Evolutionary conservation across 2,329 filamentous ascomycete species (phyloP).

Genomic region (Rhinocladiella mackenziei): DNA sequence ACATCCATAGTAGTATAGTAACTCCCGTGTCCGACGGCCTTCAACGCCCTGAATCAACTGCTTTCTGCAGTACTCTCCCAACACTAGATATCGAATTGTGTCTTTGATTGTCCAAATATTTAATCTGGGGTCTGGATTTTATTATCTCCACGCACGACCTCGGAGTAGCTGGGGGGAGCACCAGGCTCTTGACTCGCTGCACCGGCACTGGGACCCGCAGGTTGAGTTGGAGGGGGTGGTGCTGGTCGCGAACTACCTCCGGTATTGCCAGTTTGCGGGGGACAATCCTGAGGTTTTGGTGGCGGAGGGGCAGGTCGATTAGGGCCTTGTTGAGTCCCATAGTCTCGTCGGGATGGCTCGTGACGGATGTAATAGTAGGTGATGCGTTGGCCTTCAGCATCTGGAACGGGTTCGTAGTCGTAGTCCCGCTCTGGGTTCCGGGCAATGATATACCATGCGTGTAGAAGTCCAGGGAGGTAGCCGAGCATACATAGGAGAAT

Average conservation of each 20-base stretch:
- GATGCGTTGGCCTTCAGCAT: slow-evolving; percentile 57
- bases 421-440: slow-evolving; percentile 73
- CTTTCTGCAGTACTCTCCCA: not conserved
- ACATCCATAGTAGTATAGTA: too few species aligned
- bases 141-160: slow-evolving; percentile 83
- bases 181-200: slow-evolving; percentile 45
- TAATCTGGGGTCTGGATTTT: slow-evolving; percentile 74
- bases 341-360: slow-evolving; percentile 39
- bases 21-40: too few species aligned
- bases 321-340: slow-evolving; percentile 40
- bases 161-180: slow-evolving; percentile 77
- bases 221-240: slow-evolving; percentile 21
- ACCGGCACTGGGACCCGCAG: slow-evolving; percentile 35
- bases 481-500: slow-evolving; percentile 79
- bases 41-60: not conserved
- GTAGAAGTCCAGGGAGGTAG: slow-evolving; percentile 80
- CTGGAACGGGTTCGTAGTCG: slow-evolving; percentile 61
- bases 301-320: slow-evolving; percentile 29
- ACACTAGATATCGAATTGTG: too few species aligned
- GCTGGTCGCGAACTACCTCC: slow-evolving; percentile 34
- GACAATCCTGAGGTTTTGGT: slow-evolving; percentile 27
- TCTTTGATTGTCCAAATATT: not conserved
- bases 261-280: slow-evolving; percentile 29
- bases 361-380: slow-evolving; percentile 73
- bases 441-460: slow-evolving; percentile 97